phyloP scores from a whole-genome alignment of 2,329 filamentous ascomycete species.

The Amesomyces nigricolor region DNA sequence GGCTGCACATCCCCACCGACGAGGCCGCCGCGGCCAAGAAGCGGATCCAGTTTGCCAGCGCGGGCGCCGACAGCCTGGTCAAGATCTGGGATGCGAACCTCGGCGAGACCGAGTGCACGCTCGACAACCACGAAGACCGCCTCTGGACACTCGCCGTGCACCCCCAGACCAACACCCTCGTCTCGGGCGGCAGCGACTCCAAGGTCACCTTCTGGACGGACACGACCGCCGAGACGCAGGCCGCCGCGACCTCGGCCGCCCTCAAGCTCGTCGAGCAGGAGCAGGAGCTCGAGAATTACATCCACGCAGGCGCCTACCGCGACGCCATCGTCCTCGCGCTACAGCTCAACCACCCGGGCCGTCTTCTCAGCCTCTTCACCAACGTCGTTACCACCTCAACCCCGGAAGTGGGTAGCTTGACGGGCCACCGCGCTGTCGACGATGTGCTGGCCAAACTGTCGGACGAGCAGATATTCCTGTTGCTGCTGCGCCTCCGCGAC shows the following conservation, averaged over 20 bases:
- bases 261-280: slow-evolving; percentile 82
- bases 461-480: slow-evolving; percentile 77
- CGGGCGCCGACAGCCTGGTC: slow-evolving; percentile 88
- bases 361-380: slow-evolving; percentile 78
- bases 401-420: slow-evolving; percentile 58
- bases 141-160: slow-evolving; percentile 85
- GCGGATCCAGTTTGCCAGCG: slow-evolving; percentile 70
- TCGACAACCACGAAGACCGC: slow-evolving; percentile 95
- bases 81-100: slow-evolving; percentile 91
- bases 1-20: slow-evolving; percentile 58
- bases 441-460: slow-evolving; percentile 73
- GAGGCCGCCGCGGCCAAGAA: slow-evolving; percentile 50
- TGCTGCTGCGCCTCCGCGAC: slow-evolving; percentile 78
- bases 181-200: slow-evolving; percentile 88
- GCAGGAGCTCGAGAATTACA: slow-evolving; percentile 89
- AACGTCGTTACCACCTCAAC: slow-evolving; percentile 61
- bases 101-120: slow-evolving; percentile 78
- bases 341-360: slow-evolving; percentile 87
- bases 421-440: slow-evolving; percentile 67
- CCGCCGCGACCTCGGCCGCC: slow-evolving; percentile 65
- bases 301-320: slow-evolving; percentile 79
- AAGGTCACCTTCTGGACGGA: slow-evolving; percentile 95
- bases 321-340: slow-evolving; percentile 89
- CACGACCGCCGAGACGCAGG: slow-evolving; percentile 74
- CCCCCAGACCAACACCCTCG: slow-evolving; percentile 62